Percentiles rank a stretch among this genome's conserved stretches.
Conservation (phyloP, 306 rosid species). For the Citrullus colocynthis region DNA sequence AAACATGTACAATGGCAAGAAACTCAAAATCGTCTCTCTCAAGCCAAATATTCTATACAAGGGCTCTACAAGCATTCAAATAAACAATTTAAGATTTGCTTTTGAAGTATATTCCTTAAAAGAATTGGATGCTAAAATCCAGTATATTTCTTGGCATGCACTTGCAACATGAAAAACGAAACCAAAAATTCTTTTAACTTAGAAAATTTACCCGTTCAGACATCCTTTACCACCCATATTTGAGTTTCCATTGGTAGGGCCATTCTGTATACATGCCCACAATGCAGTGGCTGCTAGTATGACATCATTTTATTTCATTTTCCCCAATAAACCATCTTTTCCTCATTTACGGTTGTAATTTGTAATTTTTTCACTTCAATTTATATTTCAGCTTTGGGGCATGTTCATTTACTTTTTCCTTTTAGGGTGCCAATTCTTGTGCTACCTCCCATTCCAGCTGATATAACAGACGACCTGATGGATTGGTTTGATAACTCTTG, state of each 20-base stretch:
- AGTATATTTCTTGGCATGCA: not conserved
- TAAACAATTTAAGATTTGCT: not conserved
- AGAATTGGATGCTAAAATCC: not conserved
- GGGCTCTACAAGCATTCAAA: not conserved
- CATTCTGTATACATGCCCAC: not conserved
- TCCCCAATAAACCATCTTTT: not conserved
- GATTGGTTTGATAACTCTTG: slow-evolving; percentile 65
- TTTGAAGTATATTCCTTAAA: not conserved
- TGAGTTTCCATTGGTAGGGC: not conserved
- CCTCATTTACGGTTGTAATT: not conserved
- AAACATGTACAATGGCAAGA: not conserved
- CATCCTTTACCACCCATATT: not conserved
- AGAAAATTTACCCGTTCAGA: not conserved
- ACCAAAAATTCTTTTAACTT: too few species aligned
- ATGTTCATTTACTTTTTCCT: slow-evolving; percentile 6
- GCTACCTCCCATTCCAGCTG: slow-evolving; percentile 74
- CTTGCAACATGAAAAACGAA: not conserved
- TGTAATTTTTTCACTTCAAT: not conserved
- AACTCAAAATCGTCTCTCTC: not conserved
- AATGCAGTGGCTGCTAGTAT: not conserved
- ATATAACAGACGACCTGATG: slow-evolving; percentile 57
- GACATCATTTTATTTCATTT: not conserved
- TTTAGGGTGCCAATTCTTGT: slow-evolving; percentile 78
- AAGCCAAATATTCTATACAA: not conserved
- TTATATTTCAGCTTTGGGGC: not conserved